Base-by-base conservation (phyloP, 345 rosid genomes). In the Citrus sinensis region DNA sequence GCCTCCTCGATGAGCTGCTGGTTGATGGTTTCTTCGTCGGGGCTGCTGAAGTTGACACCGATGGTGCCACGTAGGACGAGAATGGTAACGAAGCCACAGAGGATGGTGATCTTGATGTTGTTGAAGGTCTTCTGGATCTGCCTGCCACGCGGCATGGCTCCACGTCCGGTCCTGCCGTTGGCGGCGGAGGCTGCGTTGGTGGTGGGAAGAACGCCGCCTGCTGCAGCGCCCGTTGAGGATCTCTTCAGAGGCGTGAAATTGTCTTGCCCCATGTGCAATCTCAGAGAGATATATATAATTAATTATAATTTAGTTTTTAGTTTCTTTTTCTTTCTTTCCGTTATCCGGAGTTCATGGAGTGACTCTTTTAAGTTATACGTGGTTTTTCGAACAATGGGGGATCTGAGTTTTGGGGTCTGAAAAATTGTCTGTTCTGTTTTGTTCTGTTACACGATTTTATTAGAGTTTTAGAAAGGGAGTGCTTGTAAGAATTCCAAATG, bases 21-120 rank as follows among this genome's bases (percentile, higher is more conserved):
- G 74, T 93, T 90, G 68, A 95, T 87, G 37, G 91, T 92, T 34
- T 95, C 98, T 25, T 93, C 90, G 42, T 93, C 94, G 16, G 97
- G 87, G 80, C 83, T 86, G 54, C 93, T 85, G 70, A 95, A 83
- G 82, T 83, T 91, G 16, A 95, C 87, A 65, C 99, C 99, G 78
- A 95, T 91, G 6, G 97, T 93, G 77, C 98, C 99, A 40, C 97
- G 95, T 37, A 95, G 89, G 83, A 95, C 99, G 78, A 95, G 94
- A 56, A 95, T 90, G 42, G 99, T 93, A 56, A 95, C 95, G 84
- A 95, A 92, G 64, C 98, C 95, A 69, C 98, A 95, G 42, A 93
- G 97, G 78, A 95, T 87, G 0, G 98, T 95, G 90, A 95, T 95
- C 87, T 93, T 95, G 66, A 92, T 85, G 89, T 90, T 93, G 83